Base-by-base conservation (phyloP, 2,329 filamentous ascomycete genomes). In the Calonectria fujianensis region DNA sequence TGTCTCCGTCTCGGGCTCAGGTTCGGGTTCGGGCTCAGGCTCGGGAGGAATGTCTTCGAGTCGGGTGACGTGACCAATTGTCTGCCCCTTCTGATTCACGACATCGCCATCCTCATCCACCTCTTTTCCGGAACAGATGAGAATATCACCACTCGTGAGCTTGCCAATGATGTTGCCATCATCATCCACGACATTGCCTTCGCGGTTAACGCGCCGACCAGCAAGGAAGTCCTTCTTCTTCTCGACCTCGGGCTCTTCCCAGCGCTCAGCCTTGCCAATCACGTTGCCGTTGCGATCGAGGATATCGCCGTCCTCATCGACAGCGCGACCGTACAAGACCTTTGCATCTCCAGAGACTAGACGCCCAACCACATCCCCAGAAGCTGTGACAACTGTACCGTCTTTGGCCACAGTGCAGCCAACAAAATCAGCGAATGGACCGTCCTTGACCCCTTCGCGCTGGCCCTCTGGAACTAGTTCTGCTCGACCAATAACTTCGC, bases 221-320 rank as follows among this genome's bases (percentile, higher is more conserved):
- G 87, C 85, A 77, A 91, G 87, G 59, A 89, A 88, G 72, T 87
- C 89, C 77, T 88, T 84, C 72, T 89, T 86, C 83, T 88, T 88
- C 82, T 89, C 85, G 5, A 86, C 92, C 79, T 87, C 88, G 14
- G 87, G 86, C 80, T 91, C 89, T 78, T 91, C 88, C 90, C 90
- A 92, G 27, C 91, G 87, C 83, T 92, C 91, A 0, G 91, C 90
- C 75, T 90, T 89, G 35, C 90, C 91, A 2, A 92, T 83, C 1
- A 86, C 82, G 76, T 92, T 92, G 39, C 91, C 91, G 81, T 95
- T 96, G 83, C 92, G 93, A 87, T 97, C 95, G 71, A 94, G 88
- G 39, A 97, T 92, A 72, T 97, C 95, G 48, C 95, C 95, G 76
- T 97, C 95, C 75, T 95, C 93, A 72, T 97, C 95, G 24, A 97